phyloP scores from a whole-genome alignment of 371 early-diverging fungal species.

The Capillidium rhysosporum region DNA sequence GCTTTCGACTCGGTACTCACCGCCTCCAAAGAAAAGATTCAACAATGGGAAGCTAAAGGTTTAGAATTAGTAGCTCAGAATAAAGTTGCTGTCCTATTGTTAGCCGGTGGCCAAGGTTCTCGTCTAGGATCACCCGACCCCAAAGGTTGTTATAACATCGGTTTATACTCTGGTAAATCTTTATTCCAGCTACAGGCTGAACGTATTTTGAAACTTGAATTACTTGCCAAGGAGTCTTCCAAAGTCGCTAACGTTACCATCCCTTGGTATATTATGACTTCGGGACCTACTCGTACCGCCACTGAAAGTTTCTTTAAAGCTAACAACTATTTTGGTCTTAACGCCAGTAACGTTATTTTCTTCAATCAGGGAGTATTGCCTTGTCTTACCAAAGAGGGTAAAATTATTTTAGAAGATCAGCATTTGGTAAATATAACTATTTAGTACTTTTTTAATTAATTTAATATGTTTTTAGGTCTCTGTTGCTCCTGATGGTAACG shows the following conservation, averaged over 20 bases:
- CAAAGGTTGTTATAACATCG: conserved; percentile 85
- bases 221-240: conserved; percentile 23
- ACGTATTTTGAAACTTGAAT: conserved; percentile 67
- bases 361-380: conserved; percentile 52
- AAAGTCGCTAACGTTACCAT: conserved; percentile 19
- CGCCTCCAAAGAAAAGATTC: conserved; percentile 26
- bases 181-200: conserved; percentile 87
- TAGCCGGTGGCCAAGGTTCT: conserved; percentile 88
- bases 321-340: conserved; percentile 47
- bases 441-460: neutral
- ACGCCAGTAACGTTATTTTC: conserved; percentile 35
- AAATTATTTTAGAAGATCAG: conserved; percentile 35
- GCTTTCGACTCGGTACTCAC: conserved; percentile 54
- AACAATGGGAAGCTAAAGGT: conserved; percentile 54
- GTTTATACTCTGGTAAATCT: conserved; percentile 62
- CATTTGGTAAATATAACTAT: conserved; percentile 10
- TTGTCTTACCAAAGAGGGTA: conserved; percentile 40
- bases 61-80: conserved; percentile 55
- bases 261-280: conserved; percentile 70
- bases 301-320: conserved; percentile 40
- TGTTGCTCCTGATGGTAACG: conserved; percentile 76
- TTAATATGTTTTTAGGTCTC: conserved; percentile 25
- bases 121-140: conserved; percentile 72
- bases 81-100: conserved; percentile 83
- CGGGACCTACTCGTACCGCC: conserved; percentile 41